Conservation (phyloP, 2,329 filamentous ascomycete species). For the Alternaria gansuensis region DNA sequence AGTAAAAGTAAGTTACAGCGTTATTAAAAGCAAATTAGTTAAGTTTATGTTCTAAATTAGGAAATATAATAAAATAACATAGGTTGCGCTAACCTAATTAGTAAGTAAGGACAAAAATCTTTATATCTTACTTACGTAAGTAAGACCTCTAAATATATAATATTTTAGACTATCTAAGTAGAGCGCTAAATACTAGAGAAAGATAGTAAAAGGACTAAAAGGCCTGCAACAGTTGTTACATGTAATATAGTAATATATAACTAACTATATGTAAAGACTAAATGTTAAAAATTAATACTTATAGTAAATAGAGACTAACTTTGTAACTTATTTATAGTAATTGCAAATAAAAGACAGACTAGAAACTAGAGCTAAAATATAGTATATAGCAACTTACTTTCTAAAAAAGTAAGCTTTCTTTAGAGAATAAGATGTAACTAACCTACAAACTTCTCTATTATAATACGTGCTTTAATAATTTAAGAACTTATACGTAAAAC, state of each 20-base stretch:
- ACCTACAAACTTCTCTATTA: not conserved
- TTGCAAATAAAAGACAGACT: not conserved
- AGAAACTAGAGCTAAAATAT: not conserved
- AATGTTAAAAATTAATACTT: not conserved
- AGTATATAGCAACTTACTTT: not conserved
- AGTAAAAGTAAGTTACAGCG: too few relatives aligned
- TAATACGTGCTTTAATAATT: not conserved
- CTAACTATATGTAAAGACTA: not conserved
- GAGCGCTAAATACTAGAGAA: too few relatives aligned
- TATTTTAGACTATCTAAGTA: too few relatives aligned
- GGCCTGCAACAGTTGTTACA: not conserved
- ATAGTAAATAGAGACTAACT: not conserved
- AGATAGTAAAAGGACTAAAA: not conserved
- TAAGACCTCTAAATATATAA: too few relatives aligned
- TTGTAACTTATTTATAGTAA: not conserved
- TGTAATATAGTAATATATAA: too few relatives aligned
- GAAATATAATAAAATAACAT: too few relatives aligned
- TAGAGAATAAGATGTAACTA: not conserved
- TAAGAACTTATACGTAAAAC: too few relatives aligned
- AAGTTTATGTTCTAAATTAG: too few relatives aligned
- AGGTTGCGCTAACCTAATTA: too few relatives aligned
- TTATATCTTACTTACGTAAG: too few relatives aligned
- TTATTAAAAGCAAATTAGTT: too few relatives aligned
- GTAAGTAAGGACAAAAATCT: too few relatives aligned
- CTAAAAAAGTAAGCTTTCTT: not conserved